Evolutionary conservation across 805 yeast genomes (phyloP).

Genomic region (Candida succiphila): DNA sequence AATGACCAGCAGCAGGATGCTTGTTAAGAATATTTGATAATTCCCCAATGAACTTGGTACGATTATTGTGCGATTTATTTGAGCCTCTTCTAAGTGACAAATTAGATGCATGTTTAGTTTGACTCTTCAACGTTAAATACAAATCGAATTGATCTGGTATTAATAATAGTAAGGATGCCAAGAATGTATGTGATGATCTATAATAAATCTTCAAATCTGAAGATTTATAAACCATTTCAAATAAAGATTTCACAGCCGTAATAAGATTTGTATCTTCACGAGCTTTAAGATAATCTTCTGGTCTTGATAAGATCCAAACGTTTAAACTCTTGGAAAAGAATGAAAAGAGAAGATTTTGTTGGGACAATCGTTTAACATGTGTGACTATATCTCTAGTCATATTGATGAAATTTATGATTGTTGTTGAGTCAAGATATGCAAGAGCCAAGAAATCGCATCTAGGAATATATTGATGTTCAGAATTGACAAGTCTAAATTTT

Average conservation of each 20-base stretch:
- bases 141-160: constrained; percentile 21
- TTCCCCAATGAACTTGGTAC: constrained; percentile 18
- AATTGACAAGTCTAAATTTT: constrained; percentile 18
- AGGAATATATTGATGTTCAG: constrained; percentile 28
- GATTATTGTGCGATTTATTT: constrained; percentile 7
- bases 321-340: constrained; percentile 36
- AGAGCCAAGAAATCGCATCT: constrained; percentile 36
- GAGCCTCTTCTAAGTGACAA: constrained; percentile 8
- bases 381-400: constrained; percentile 27
- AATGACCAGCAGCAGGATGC: constrained; percentile 17
- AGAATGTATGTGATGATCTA: constrained; percentile 19
- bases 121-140: constrained; percentile 12
- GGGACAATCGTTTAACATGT: constrained; percentile 31
- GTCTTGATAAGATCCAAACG: constrained; percentile 41
- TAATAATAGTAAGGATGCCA: constrained; percentile 23
- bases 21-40: constrained; percentile 12
- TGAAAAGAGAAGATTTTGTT: constrained; percentile 32
- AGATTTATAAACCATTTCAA: constrained; percentile 22
- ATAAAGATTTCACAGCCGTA: constrained; percentile 22
- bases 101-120: background rate
- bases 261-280: constrained; percentile 6
- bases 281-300: constrained; percentile 29
- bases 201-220: constrained; percentile 20
- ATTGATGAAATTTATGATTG: constrained; percentile 27
- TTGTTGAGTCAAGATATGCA: constrained; percentile 28